Conservation (phyloP, 257 asterid genomes). For the Linaria vulgaris region DNA sequence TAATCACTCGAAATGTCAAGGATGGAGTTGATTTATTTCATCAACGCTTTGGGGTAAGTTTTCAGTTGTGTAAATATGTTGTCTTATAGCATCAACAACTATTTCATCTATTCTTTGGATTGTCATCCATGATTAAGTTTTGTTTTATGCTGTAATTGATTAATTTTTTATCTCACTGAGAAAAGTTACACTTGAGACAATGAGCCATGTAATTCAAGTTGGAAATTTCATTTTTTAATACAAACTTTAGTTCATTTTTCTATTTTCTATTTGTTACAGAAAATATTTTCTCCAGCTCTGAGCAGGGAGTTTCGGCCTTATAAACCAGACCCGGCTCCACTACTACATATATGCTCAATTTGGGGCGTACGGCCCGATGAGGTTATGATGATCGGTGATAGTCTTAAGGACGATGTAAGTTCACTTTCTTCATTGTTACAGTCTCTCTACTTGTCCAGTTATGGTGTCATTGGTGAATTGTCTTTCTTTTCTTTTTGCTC, state of each 20-base stretch:
- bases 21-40: slow-evolving; percentile 87
- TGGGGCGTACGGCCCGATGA: slow-evolving; percentile 78
- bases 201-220: slow-evolving; percentile 2
- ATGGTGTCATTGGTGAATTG: background rate
- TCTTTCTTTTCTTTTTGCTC: background rate
- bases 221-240: slow-evolving; percentile 4
- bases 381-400: slow-evolving; percentile 96
- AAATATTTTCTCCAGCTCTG: slow-evolving; percentile 82
- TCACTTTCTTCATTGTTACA: background rate
- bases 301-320: slow-evolving; percentile 89
- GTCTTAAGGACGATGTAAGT: slow-evolving; percentile 91
- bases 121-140: background rate
- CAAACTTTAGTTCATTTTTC: background rate
- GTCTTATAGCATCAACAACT: background rate
- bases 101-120: slow-evolving; percentile 1
- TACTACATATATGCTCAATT: slow-evolving; percentile 71
- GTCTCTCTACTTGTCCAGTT: background rate
- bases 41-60: slow-evolving; percentile 81
- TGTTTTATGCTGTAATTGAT: background rate
- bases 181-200: background rate
- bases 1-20: slow-evolving; percentile 88
- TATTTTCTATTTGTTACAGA: slow-evolving; percentile 41
- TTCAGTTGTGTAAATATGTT: slow-evolving; percentile 4
- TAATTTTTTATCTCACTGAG: background rate
- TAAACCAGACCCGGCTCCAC: slow-evolving; percentile 94